Evolutionary conservation across 169 alveolate genomes (phyloP), one percentile per base, ranked within the genome.

Genomic region (Theileria equi): DNA sequence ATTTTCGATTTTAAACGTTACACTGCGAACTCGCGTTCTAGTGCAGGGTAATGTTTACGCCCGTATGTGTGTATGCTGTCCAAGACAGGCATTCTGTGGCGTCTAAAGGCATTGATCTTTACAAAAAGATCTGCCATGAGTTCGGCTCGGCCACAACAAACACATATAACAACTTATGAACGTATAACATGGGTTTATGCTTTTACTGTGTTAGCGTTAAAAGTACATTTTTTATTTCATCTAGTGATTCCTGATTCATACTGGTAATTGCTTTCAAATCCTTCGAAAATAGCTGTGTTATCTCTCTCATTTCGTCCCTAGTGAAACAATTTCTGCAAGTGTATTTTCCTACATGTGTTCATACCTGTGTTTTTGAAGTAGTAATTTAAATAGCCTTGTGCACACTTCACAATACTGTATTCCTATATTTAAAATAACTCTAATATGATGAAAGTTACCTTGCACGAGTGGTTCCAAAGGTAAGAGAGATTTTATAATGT

Each of bases 131-230:
- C 63, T 68, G 74, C 83, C 71, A 62, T 41, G 83, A 73, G 83
- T 73, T 73, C 83, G 83, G 83, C 83, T 73, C 83, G 83, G 83
- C 78, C 76, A 70, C 66, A 73, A 7, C 41, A 43, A 66, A 59
- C 78, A 73, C 48, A 26, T 26, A n/a, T 55, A 53, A 58, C 19
- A 49, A 32, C 17, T 26, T 10, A 13, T 41, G 45, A 13, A 36
- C 21, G 69, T 23, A 25, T 32, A 16, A 7, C n/a, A 64, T 6
- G 8, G 38, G 2, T 19, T 29, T 34, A 34, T 41, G 29, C 25
- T 59, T 38, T 16, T 53, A 7, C 6, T 32, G 57, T 25, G n/a
- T 13, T n/a, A n/a, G n/a, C n/a, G 34, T 50, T 50, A 8, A 50
- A 17, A 21, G 36, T 45, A 45, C 25, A 5, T 1, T 34, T n/a